Conservation (phyloP, 2,329 filamentous ascomycete genomes). For the Colletotrichum lindemuthianum region DNA sequence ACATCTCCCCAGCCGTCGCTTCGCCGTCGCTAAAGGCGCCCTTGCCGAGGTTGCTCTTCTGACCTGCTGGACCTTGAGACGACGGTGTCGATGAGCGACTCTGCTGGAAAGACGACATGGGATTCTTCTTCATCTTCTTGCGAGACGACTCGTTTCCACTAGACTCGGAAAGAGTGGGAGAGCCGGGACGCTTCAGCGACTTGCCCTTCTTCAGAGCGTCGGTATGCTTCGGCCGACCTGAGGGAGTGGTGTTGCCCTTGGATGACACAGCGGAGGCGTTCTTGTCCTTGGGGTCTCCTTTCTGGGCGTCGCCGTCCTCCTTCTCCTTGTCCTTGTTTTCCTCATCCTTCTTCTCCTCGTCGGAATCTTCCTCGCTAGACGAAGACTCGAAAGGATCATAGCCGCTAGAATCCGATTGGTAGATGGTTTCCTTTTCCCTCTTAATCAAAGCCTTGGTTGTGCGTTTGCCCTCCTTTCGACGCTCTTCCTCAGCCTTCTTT, state of each 20-base stretch:
- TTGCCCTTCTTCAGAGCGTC: slow-evolving; percentile 66
- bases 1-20: slow-evolving; percentile 74
- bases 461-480: slow-evolving; percentile 78
- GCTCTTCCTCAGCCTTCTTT: slow-evolving; percentile 73
- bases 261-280: slow-evolving; percentile 66
- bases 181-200: slow-evolving; percentile 83
- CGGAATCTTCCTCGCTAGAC: slow-evolving; percentile 60
- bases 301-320: slow-evolving; percentile 69
- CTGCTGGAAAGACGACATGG: slow-evolving; percentile 55
- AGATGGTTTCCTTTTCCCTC: slow-evolving; percentile 87
- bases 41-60: slow-evolving; percentile 56
- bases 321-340: slow-evolving; percentile 69
- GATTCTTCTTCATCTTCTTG: slow-evolving; percentile 80
- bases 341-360: slow-evolving; percentile 52
- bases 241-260: slow-evolving; percentile 72
- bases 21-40: slow-evolving; percentile 78
- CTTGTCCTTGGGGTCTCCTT: slow-evolving; percentile 66
- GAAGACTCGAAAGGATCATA: slow-evolving; percentile 51
- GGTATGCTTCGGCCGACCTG: slow-evolving; percentile 57
- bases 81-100: slow-evolving; percentile 68
- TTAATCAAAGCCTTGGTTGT: slow-evolving; percentile 84
- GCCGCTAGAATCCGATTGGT: slow-evolving; percentile 74
- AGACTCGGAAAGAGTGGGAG: slow-evolving; percentile 87
- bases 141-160: slow-evolving; percentile 90
- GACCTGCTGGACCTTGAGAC: slow-evolving; percentile 51